Conservation (phyloP, 2,329 filamentous ascomycete genomes). For the Zasmidium cellare region DNA sequence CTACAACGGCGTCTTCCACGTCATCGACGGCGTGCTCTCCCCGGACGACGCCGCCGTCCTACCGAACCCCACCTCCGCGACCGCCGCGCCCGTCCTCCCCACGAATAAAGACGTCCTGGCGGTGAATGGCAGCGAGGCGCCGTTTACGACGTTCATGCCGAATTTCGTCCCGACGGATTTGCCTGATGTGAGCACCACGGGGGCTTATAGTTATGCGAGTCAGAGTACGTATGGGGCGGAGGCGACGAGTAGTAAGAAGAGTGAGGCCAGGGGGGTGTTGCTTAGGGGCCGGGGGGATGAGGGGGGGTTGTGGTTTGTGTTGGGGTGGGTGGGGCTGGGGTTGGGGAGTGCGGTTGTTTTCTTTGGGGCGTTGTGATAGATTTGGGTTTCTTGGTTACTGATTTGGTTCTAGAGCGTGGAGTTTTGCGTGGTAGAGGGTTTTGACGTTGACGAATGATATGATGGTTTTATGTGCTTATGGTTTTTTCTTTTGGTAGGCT, state of each 20-base stretch:
- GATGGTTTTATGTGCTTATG: background rate
- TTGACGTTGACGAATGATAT: background rate
- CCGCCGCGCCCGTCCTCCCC: constrained; percentile 36
- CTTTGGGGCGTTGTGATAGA: background rate
- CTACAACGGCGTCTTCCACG: constrained; percentile 59
- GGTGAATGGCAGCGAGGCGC: constrained; percentile 16
- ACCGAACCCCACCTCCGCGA: constrained; percentile 41
- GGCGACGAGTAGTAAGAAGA: background rate
- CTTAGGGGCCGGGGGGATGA: too few species aligned
- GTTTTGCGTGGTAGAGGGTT: background rate
- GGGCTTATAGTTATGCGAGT: background rate
- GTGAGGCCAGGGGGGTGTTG: background rate
- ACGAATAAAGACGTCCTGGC: constrained; percentile 8
- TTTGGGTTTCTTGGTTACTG: background rate
- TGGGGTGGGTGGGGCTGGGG: background rate
- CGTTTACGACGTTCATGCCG: constrained; percentile 21
- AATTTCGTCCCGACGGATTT: constrained; percentile 14
- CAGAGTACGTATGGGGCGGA: background rate
- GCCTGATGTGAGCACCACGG: constrained; percentile 2
- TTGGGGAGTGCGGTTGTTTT: background rate
- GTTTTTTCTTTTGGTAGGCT: too few species aligned
- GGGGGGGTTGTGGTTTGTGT: too few species aligned
- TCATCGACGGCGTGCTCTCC: constrained; percentile 53
- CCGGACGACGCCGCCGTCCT: constrained; percentile 38
- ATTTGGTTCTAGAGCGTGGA: background rate